Evolutionary conservation across 2,329 filamentous ascomycete genomes (phyloP).

Genomic region (Blastomyces silverae): DNA sequence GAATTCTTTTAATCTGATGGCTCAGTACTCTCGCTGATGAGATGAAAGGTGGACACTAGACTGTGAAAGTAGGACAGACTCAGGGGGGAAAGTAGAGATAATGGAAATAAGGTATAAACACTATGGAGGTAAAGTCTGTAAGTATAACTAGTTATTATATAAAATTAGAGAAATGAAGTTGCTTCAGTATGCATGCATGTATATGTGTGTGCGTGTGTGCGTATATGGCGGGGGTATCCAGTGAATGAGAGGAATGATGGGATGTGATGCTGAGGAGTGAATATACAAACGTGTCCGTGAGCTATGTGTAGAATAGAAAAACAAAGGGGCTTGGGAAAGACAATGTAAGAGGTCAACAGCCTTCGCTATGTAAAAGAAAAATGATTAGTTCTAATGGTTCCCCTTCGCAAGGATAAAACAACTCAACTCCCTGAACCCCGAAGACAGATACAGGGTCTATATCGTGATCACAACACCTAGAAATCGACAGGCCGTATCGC

Average conservation of each 20-base stretch:
- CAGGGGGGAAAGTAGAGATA: background rate
- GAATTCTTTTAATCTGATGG: background rate
- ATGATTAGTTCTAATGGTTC: constrained; percentile 2
- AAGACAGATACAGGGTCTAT: background rate
- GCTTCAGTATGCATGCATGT: too few species aligned
- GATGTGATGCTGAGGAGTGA: background rate
- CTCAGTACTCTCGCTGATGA: too few species aligned
- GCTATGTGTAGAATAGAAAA: background rate
- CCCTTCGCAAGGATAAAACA: background rate
- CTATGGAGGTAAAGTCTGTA: constrained; percentile 2
- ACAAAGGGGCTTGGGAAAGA: background rate
- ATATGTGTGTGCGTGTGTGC: background rate
- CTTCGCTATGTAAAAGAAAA: background rate
- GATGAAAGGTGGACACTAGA: background rate
- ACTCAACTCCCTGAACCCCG: background rate
- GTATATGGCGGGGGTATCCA: constrained; percentile 4
- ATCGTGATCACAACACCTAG: constrained; percentile 1
- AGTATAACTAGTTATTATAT: constrained; percentile 6
- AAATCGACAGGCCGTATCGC: background rate
- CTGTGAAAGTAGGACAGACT: background rate
- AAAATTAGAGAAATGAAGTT: background rate
- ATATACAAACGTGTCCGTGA: background rate
- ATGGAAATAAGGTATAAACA: background rate
- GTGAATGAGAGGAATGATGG: constrained; percentile 1
- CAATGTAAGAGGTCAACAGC: background rate